Conservation (phyloP, 441 rosid species). For the Adansonia rubrostipa region DNA sequence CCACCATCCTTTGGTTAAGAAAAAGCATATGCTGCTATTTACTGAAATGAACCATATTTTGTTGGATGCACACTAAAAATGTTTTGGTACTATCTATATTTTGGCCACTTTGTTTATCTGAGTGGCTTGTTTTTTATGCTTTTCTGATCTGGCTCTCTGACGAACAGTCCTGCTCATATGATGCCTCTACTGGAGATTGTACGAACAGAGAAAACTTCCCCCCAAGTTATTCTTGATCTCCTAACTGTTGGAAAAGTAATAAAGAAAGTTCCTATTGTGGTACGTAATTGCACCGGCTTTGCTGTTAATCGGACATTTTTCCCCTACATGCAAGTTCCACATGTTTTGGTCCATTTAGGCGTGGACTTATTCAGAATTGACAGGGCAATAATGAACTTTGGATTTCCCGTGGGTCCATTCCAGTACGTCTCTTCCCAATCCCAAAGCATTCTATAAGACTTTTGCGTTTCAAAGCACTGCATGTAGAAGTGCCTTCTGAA, state of each 20-base stretch:
- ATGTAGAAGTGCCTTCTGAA: neutral
- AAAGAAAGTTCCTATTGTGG: slow-evolving; percentile 94
- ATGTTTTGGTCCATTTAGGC: slow-evolving; percentile 70
- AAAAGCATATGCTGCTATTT: neutral
- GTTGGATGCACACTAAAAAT: neutral
- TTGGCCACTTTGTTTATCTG: slow-evolving; percentile 13
- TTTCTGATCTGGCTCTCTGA: slow-evolving; percentile 29
- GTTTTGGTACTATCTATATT: neutral
- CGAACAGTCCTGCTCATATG: slow-evolving; percentile 88
- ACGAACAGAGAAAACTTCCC: slow-evolving; percentile 78
- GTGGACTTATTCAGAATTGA: slow-evolving; percentile 93
- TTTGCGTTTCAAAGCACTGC: slow-evolving; percentile 12
- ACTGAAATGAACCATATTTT: neutral
- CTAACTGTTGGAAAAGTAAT: slow-evolving; percentile 79
- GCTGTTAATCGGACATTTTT: slow-evolving; percentile 94
- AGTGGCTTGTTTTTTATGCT: neutral
- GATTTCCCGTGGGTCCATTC: slow-evolving; percentile 93
- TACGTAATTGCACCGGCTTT: slow-evolving; percentile 92
- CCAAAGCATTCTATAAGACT: slow-evolving; percentile 22
- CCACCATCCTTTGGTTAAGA: neutral
- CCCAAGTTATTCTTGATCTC: slow-evolving; percentile 89
- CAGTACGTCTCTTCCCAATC: slow-evolving; percentile 61
- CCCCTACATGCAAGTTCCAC: slow-evolving; percentile 79
- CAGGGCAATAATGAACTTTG: slow-evolving; percentile 69
- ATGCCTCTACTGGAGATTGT: slow-evolving; percentile 98